Conservation (phyloP, 2,329 filamentous ascomycete genomes). For the Stachybotrys chartarum region DNA sequence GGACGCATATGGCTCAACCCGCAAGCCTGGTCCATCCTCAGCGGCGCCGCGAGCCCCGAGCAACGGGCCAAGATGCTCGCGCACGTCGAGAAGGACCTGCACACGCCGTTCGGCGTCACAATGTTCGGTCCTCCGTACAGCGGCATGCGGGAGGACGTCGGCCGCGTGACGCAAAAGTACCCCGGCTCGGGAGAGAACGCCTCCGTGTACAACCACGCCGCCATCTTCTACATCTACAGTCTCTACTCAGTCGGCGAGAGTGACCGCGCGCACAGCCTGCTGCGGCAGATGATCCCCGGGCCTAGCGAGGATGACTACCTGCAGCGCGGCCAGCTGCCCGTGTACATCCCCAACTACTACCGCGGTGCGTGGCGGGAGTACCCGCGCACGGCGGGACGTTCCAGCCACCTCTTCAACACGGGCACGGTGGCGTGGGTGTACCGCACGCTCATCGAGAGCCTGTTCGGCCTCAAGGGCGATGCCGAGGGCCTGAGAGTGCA, state of each 20-base stretch:
- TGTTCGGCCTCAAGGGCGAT: constrained; percentile 46
- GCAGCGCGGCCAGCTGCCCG: constrained; percentile 46
- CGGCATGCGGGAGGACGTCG: constrained; percentile 50
- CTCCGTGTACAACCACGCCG: constrained; percentile 51
- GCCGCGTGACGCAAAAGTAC: constrained; percentile 51
- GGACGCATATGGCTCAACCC: constrained; percentile 53
- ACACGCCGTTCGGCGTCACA: constrained; percentile 44
- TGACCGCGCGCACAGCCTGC: constrained; percentile 41
- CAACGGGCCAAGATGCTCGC: constrained; percentile 37
- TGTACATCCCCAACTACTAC: constrained; percentile 54
- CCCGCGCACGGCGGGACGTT: constrained; percentile 46
- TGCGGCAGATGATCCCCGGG: constrained; percentile 48
- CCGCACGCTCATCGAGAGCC: constrained; percentile 45
- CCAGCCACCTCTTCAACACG: constrained; percentile 52
- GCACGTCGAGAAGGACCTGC: constrained; percentile 42
- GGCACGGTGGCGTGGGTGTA: constrained; percentile 52
- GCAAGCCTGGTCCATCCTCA: constrained; percentile 47
- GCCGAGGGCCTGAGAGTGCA: constrained; percentile 35
- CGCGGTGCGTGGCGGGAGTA: constrained; percentile 40
- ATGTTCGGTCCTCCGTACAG: constrained; percentile 51
- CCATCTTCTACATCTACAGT: constrained; percentile 46
- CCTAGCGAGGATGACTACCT: constrained; percentile 42
- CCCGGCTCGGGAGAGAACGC: constrained; percentile 52
- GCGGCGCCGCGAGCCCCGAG: constrained; percentile 37
- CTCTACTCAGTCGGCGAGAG: constrained; percentile 41